Evolutionary conservation across 2,329 filamentous ascomycete species (phyloP), one percentile per base, ranked within the genome.

Genomic region (Hymenoscyphus fructigenus): DNA sequence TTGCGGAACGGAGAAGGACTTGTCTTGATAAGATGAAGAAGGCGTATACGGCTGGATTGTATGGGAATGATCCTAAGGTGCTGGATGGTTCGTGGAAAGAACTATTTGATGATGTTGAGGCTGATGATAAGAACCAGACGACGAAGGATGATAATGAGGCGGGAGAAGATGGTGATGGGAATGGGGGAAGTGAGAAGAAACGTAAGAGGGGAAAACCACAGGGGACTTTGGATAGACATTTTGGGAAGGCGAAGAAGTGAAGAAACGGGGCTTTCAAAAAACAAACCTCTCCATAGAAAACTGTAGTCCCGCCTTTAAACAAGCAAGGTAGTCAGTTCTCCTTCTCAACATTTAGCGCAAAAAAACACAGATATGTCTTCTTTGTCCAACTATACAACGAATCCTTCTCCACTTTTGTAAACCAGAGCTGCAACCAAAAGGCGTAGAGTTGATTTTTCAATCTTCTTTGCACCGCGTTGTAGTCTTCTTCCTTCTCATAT

Each of bases 61-160:
- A 89, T 71, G 90, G 91, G 0, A 81, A 89, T 67, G 82, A 91
- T 73, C 75, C 82, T 6, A 82, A 78, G 69, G 87, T 91, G 1
- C 73, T 86, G 58, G 82, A 90, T 69, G 90, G 89, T 4, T 84
- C 73, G 5, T 85, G 83, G 83, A 80, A 78, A 57, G 73, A 77
- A 34, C 66, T 83, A 50, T 85, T 85, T 61, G 78, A 78, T 26
- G 75, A 73, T 10, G 73, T 72, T 2, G 78, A 67, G 28, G 63
- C 65, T 26, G 62, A 34, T 6, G 65, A 47, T 9, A 57, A 57
- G 17, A 36, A 64, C 7, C 57, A 67, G 34, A 62, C 64, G 17
- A 59, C 62, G 10, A 17, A 50, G 23, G 61, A 62, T 56, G 68
- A 47, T 26, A 57, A 55, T 28, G 62, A 62, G 17, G 57, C 34